Evolutionary conservation across 1,284 basidiomycete species (phyloP), one percentile per base, ranked within the genome.

Genomic region (Moesziomyces sp.): DNA sequence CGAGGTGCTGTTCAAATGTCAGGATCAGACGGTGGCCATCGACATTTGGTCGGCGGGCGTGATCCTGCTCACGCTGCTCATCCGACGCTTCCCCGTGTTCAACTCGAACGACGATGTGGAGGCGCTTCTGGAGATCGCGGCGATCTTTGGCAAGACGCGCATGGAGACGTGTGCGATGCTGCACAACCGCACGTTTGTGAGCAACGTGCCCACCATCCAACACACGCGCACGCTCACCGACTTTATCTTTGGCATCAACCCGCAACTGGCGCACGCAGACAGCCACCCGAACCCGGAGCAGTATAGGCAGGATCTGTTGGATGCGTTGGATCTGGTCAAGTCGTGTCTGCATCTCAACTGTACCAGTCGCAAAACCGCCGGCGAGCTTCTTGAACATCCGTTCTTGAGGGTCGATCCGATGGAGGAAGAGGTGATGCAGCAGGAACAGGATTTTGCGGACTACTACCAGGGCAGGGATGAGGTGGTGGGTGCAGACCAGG

Each of bases 21-120:
- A 91, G 21, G 92, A 94, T 75, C 96, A 99, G 85, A 92, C 91
- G 5, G 54, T 81, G 93, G 96, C 96, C 11, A 91, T 99, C 79
- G 96, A 99, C 82, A 90, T 98, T 44, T 99, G 96, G 96, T 92
- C 95, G 1, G 93, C 90, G 1, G 96, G 96, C 1, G 91, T 92
- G 81, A 97, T 98, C 56, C 85, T 99, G 0, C 87, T 99, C 6
- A 95, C 94, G 84, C 94, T 98, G 85, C 87, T 99, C 24, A 91
- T 91, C 0, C 89, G 90, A 63, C 96, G 97, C 76, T 99, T 98
- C 80, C 96, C 96, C 0, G 86, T 98, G 23, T 96, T 99, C 86
- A 93, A 95, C 81, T 93, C 95, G 26, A 92, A 89, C 79, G 94
- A 98, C 83, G 96, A 99, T 83, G 89, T 91, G 34, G 96, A 99